phyloP scores from a whole-genome alignment of 176 grass and related monocot species.

The Thalia dealbata region DNA sequence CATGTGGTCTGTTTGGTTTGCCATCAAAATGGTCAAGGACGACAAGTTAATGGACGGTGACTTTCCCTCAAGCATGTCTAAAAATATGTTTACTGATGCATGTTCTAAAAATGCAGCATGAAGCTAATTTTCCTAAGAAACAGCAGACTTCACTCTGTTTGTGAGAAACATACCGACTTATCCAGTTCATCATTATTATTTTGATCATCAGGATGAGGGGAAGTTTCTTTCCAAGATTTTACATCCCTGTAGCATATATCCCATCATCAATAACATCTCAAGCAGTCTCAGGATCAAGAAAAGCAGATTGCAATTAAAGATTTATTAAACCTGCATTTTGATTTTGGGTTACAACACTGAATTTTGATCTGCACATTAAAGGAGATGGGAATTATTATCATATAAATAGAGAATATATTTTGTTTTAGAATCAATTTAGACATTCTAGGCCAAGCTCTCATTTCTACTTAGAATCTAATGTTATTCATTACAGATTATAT shows the following conservation, averaged over 20 bases:
- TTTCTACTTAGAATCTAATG: not conserved
- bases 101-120: not conserved
- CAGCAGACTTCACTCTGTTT: conserved; percentile 4
- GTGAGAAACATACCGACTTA: conserved; percentile 45
- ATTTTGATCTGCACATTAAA: conserved; percentile 77
- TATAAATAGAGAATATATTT: not conserved
- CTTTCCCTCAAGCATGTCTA: not conserved
- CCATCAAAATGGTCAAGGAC: not conserved
- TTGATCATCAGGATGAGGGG: conserved; percentile 31
- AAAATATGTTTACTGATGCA: not conserved
- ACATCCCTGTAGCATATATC: conserved; percentile 21
- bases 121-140: not conserved
- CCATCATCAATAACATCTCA: not conserved
- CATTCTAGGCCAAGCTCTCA: not conserved
- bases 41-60: not conserved
- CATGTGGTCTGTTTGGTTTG: not conserved
- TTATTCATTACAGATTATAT: too few relatives aligned
- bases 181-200: conserved; percentile 38
- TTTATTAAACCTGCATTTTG: conserved; percentile 50
- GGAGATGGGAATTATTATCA: conserved; percentile 18
- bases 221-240: conserved; percentile 44
- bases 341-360: conserved; percentile 54
- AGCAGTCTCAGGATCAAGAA: not conserved
- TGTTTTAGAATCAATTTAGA: not conserved
- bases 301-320: not conserved